These are phyloP conservation scores for Boletus sp. DNA, from an alignment of 1,284 basidiomycete genomes.

Conservation along the genomic window DNA sequence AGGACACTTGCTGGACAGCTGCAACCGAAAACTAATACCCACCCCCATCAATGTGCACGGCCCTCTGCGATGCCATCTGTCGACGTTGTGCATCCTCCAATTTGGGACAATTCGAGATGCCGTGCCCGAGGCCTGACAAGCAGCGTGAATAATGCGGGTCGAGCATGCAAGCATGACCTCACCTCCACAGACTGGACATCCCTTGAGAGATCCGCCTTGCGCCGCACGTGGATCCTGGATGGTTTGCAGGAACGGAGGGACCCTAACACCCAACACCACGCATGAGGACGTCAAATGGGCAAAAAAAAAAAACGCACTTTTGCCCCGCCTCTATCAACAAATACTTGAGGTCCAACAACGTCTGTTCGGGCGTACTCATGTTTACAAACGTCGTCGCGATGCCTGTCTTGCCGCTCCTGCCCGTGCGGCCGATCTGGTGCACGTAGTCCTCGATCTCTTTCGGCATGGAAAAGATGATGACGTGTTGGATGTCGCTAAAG, in stretches of 20 bases:
- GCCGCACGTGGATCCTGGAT: slow-evolving; percentile 89
- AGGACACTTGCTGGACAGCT: too few relatives aligned
- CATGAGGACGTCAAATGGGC: background rate
- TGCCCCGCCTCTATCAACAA: slow-evolving; percentile 96
- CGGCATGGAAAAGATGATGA: slow-evolving; percentile 98
- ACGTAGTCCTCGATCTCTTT: slow-evolving; percentile 99
- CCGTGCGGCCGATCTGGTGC: slow-evolving; percentile 98
- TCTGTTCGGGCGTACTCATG: slow-evolving; percentile 95
- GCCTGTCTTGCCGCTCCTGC: slow-evolving; percentile 95
- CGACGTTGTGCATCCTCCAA: slow-evolving; percentile 89
- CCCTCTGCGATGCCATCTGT: slow-evolving; percentile 80
- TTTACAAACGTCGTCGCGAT: slow-evolving; percentile 99
- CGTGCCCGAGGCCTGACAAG: slow-evolving; percentile 79
- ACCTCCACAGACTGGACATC: slow-evolving; percentile 97
- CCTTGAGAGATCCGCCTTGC: slow-evolving; percentile 73
- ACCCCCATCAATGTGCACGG: slow-evolving; percentile 59
- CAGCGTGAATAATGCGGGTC: slow-evolving; percentile 1
- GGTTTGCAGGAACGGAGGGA: slow-evolving; percentile 90
- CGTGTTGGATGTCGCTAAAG: slow-evolving; percentile 97
- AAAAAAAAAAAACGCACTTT: slow-evolving; percentile 51
- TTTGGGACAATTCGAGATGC: slow-evolving; percentile 93
- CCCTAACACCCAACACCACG: slow-evolving; percentile 49
- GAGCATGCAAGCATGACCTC: slow-evolving; percentile 15
- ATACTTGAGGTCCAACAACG: slow-evolving; percentile 94
- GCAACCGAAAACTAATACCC: slow-evolving; percentile 32